A percentile compares a stretch with the other conserved stretches of the same genome.
These are phyloP conservation scores for Phascolomyces articulosus DNA, from an alignment of 371 early-diverging fungal species.

Conservation along the genomic window DNA sequence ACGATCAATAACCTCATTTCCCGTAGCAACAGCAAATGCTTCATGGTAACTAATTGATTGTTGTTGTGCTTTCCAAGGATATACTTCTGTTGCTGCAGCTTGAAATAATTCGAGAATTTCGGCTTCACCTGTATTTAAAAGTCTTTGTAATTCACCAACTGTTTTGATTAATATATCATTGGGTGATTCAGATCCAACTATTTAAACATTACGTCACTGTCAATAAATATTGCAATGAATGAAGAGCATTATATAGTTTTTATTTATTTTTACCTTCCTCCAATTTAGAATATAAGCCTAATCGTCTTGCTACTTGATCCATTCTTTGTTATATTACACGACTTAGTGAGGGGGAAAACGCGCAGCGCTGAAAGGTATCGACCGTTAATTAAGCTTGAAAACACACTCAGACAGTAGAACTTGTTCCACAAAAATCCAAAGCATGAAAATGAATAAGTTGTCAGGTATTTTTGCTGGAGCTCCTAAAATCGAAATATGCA, in stretches of 20 bases:
- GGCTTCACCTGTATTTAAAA: conserved; percentile 9
- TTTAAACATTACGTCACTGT: too few species aligned
- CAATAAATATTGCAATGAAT: not conserved
- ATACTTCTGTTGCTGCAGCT: conserved; percentile 21
- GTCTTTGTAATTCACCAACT: conserved; percentile 10
- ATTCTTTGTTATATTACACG: too few species aligned
- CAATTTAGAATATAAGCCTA: conserved; percentile 15
- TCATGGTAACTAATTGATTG: not conserved
- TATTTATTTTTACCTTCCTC: conserved; percentile 10
- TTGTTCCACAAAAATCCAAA: too few species aligned
- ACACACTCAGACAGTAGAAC: too few species aligned
- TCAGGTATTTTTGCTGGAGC: too few species aligned
- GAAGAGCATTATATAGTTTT: not conserved
- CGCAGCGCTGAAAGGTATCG: too few species aligned
- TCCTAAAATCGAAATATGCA: too few species aligned
- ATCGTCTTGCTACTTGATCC: conserved; percentile 18
- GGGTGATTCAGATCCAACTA: conserved; percentile 20
- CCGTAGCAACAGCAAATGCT: conserved; percentile 44
- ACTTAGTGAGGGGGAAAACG: too few species aligned
- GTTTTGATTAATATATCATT: conserved; percentile 18
- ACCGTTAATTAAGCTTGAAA: too few species aligned
- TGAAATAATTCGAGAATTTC: conserved; percentile 18
- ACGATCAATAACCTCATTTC: conserved; percentile 53
- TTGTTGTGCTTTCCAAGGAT: conserved; percentile 15
- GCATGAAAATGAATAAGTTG: too few species aligned